phyloP scores from a whole-genome alignment of 1,139 yeast genomes.

The Geotrichum europaeum region DNA sequence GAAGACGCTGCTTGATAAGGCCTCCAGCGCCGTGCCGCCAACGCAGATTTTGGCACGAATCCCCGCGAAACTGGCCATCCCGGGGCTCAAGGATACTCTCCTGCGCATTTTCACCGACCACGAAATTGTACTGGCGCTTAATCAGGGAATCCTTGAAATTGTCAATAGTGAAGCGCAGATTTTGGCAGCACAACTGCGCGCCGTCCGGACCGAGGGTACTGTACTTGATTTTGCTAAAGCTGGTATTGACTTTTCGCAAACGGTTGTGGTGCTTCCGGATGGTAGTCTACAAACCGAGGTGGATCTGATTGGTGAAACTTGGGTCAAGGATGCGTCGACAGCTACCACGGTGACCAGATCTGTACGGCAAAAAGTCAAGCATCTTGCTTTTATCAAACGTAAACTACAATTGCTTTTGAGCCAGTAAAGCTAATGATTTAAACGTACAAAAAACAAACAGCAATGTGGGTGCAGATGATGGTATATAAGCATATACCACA shows the following conservation, averaged over 20 bases:
- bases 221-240: conserved; percentile 34
- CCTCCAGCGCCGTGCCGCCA: conserved; percentile 53
- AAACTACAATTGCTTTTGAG: conserved; percentile 6
- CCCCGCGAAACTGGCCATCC: conserved; percentile 56
- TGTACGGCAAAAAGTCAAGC: conserved; percentile 32
- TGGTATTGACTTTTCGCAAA: conserved; percentile 21
- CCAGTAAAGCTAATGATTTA: background rate
- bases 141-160: conserved; percentile 55
- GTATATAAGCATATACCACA: no score
- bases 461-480: background rate
- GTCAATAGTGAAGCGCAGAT: conserved; percentile 53
- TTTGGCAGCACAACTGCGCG: conserved; percentile 38
- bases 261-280: conserved; percentile 21
- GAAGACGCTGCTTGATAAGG: conserved; percentile 62
- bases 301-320: conserved; percentile 29
- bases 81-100: conserved; percentile 58
- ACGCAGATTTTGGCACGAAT: conserved; percentile 59
- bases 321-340: conserved; percentile 16
- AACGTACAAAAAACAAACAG: background rate
- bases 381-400: conserved; percentile 31
- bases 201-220: conserved; percentile 42
- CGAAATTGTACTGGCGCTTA: conserved; percentile 53
- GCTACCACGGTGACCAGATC: conserved; percentile 24
- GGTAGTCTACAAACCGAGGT: conserved; percentile 28
- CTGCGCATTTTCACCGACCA: conserved; percentile 60